These are phyloP conservation scores for Blumeria hordei DNA, from an alignment of 2,329 filamentous ascomycete genomes.

Conservation along the genomic window DNA sequence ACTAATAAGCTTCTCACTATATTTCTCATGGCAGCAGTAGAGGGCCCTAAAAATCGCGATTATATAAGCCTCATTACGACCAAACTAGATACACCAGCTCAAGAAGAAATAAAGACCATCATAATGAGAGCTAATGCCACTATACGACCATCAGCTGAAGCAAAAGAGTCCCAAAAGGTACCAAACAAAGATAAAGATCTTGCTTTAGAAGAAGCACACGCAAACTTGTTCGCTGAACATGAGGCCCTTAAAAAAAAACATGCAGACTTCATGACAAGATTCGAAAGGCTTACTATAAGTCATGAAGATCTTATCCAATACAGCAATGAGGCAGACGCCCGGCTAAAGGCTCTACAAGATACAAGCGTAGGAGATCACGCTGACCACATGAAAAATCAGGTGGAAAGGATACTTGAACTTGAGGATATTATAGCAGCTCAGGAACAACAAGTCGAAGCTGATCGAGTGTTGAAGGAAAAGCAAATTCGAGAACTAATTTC, in stretches of 20 bases:
- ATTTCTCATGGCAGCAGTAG: slow-evolving; percentile 35
- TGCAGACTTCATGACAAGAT: slow-evolving; percentile 32
- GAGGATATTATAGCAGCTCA: slow-evolving; percentile 47
- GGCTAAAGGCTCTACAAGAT: slow-evolving; percentile 10
- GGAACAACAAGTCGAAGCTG: slow-evolving; percentile 37
- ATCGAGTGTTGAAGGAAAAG: slow-evolving; percentile 19
- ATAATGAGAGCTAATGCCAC: neutral
- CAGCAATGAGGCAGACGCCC: slow-evolving; percentile 31
- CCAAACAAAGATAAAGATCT: slow-evolving; percentile 8
- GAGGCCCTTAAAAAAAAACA: slow-evolving; percentile 29
- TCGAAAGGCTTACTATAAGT: slow-evolving; percentile 34
- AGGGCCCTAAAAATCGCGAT: slow-evolving; percentile 28
- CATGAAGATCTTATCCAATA: slow-evolving; percentile 33
- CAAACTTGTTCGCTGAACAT: slow-evolving; percentile 20
- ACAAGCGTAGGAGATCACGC: slow-evolving; percentile 27
- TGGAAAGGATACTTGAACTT: slow-evolving; percentile 36
- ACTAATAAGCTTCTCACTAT: slow-evolving; percentile 35
- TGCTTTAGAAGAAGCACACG: slow-evolving; percentile 25
- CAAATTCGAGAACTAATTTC: slow-evolving; percentile 24
- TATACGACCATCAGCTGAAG: neutral
- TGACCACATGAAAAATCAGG: slow-evolving; percentile 27
- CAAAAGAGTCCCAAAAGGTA: neutral
- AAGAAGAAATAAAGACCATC: slow-evolving; percentile 17
- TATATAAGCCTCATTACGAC: slow-evolving; percentile 25
- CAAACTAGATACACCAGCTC: slow-evolving; percentile 19